These are phyloP conservation scores for Ogataea zsoltii DNA, from an alignment of 805 yeast genomes.

Conservation along the genomic window DNA sequence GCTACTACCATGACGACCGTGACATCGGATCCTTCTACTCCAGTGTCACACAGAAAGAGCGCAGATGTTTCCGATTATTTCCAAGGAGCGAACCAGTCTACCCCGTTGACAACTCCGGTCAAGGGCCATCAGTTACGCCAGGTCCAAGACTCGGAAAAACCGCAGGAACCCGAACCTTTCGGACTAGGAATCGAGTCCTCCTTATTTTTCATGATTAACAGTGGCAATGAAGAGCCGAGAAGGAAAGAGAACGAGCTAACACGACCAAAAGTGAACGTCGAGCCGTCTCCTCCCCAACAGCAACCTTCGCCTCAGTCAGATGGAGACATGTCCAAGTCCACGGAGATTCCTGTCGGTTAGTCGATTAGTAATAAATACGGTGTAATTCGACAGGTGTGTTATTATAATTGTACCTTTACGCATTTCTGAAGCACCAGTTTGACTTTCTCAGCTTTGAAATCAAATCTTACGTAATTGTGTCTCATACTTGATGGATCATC, in stretches of 20 bases:
- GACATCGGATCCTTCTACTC: conserved; percentile 26
- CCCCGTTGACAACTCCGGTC: conserved; percentile 15
- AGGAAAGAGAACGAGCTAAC: too few species aligned
- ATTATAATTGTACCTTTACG: conserved; percentile 6
- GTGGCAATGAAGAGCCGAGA: not conserved
- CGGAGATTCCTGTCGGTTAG: conserved; percentile 3
- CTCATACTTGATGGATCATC: too few species aligned
- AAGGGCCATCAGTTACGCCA: conserved; percentile 13
- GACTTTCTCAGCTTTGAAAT: too few species aligned
- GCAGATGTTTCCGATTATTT: conserved; percentile 17
- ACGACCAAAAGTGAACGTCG: not conserved
- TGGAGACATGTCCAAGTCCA: not conserved
- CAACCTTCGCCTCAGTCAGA: not conserved
- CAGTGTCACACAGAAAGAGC: conserved; percentile 15
- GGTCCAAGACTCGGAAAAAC: conserved; percentile 2
- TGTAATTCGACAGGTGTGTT: not conserved
- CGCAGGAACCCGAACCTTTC: not conserved
- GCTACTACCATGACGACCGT: conserved; percentile 36
- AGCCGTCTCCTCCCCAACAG: not conserved
- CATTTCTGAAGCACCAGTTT: conserved; percentile 1
- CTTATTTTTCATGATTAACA: conserved; percentile 7
- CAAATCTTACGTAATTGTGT: too few species aligned
- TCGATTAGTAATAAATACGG: not conserved
- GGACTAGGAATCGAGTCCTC: conserved; percentile 14
- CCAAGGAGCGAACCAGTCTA: conserved; percentile 6